Evolutionary conservation across 176 grass and related monocot species (phyloP), one percentile per base, ranked within the genome.

Genomic region (Aegilops sharonensis): DNA sequence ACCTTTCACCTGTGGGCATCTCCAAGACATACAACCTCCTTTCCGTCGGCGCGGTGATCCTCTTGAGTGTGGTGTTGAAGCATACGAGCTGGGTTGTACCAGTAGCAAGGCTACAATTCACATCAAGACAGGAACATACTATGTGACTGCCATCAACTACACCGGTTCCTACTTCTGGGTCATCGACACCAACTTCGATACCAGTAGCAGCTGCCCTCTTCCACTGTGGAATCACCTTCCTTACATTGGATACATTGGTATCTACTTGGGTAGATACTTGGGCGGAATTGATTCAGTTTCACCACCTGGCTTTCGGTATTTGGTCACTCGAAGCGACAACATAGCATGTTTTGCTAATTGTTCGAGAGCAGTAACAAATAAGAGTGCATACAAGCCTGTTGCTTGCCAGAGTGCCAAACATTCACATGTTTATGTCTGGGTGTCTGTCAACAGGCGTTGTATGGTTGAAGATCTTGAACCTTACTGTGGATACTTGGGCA

Each of bases 361-460:
- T 64, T 76, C 84, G 0, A 23, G 20, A 23, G 36, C 4, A 18
- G 8, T 92, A 17, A 39, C 8, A 4, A 13, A 64, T 27, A 64
- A 13, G 13, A 27, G 23, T 12, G 9, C 23, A 1, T 64, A 64
- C 24, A 64, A 13, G n/a, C 87, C 47, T 0, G 60, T 87, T 42
- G 2, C 30, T 52, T 92, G 91, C 37, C 50, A 81, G 40, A 81
- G 30, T 36, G 6, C 5, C 2, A 80, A 87, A 3, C 14, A 37
- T 35, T 83, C 84, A 0, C 89, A 87, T 81, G 80, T 92, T 56
- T 87, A 87, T 56, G 62, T 81, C 21, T 77, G 11, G 11, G 61
- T 61, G 7, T 61, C 61, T 10, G 9, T n/a, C n/a, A n/a, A n/a
- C n/a, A n/a, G n/a, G n/a, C n/a, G n/a, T n/a, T 4, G 61, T 25